Percentiles rank a stretch among this genome's conserved stretches.
These are phyloP conservation scores for Penicillium oxalicum DNA, from an alignment of 2,329 filamentous ascomycete genomes.

Conservation along the genomic window DNA sequence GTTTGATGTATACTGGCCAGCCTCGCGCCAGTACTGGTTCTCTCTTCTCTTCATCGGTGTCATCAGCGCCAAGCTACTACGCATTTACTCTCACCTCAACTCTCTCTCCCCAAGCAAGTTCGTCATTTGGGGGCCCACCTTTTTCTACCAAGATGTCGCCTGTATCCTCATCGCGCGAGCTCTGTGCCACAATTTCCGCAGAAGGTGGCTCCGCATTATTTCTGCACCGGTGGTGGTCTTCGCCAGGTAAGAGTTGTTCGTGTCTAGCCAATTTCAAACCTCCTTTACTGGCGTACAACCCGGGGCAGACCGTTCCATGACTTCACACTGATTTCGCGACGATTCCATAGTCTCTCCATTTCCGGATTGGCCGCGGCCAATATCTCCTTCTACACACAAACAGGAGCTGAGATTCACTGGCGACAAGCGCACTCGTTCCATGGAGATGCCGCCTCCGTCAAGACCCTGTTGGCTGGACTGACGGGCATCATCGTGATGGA, in stretches of 20 bases:
- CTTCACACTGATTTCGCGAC: neutral
- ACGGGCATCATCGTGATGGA: slow-evolving; percentile 18
- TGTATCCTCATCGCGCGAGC: slow-evolving; percentile 12
- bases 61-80: slow-evolving; percentile 20
- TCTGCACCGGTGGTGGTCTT: slow-evolving; percentile 6
- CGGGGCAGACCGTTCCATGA: neutral
- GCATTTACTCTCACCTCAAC: slow-evolving; percentile 22
- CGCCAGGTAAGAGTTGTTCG: slow-evolving; percentile 8
- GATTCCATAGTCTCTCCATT: slow-evolving; percentile 11
- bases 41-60: slow-evolving; percentile 19
- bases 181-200: slow-evolving; percentile 10
- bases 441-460: slow-evolving; percentile 19
- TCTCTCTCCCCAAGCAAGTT: slow-evolving; percentile 16
- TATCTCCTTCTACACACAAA: slow-evolving; percentile 22
- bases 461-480: slow-evolving; percentile 20
- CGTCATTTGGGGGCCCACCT: slow-evolving; percentile 21
- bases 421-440: slow-evolving; percentile 21
- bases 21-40: slow-evolving; percentile 19
- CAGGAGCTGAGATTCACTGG: slow-evolving; percentile 25
- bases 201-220: slow-evolving; percentile 10
- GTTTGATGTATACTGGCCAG: slow-evolving; percentile 16
- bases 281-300: too few relatives aligned
- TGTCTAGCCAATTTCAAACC: too few relatives aligned
- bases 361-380: slow-evolving; percentile 21
- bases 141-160: slow-evolving; percentile 20